phyloP scores from a whole-genome alignment of 306 rosid genomes.

The Vigna hirtella region DNA sequence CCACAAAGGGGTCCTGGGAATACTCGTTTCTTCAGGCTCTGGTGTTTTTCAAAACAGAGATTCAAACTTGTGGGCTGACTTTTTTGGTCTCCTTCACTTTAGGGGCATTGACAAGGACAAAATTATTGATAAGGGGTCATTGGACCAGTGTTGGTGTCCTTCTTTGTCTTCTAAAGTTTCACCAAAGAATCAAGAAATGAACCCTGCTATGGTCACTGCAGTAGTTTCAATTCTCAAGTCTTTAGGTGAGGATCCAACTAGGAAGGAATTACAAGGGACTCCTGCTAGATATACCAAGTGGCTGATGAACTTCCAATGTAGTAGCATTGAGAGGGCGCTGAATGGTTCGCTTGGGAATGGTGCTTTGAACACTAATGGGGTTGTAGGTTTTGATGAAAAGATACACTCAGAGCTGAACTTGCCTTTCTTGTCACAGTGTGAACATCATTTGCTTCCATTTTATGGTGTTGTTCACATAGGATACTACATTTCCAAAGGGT shows the following conservation, averaged over 20 bases:
- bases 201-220: conserved; percentile 3
- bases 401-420: conserved; percentile 60
- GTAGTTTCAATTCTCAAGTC: conserved; percentile 2
- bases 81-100: not conserved
- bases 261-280: conserved; percentile 50
- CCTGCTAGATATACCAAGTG: conserved; percentile 70
- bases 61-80: not conserved
- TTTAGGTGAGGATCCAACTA: conserved; percentile 10
- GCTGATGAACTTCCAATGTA: conserved; percentile 66
- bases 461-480: conserved; percentile 80
- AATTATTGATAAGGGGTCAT: not conserved
- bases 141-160: not conserved
- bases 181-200: not conserved
- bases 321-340: not conserved
- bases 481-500: conserved; percentile 48
- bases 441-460: conserved; percentile 62
- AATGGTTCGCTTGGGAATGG: too few relatives aligned
- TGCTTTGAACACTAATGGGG: not conserved
- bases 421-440: conserved; percentile 77
- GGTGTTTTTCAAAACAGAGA: conserved; percentile 11
- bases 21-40: not conserved
- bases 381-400: conserved; percentile 45
- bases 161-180: not conserved
- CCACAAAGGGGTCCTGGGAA: not conserved
- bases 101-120: not conserved